phyloP scores from a whole-genome alignment of 2,329 filamentous ascomycete genomes.

The Chaetomium sp. region DNA sequence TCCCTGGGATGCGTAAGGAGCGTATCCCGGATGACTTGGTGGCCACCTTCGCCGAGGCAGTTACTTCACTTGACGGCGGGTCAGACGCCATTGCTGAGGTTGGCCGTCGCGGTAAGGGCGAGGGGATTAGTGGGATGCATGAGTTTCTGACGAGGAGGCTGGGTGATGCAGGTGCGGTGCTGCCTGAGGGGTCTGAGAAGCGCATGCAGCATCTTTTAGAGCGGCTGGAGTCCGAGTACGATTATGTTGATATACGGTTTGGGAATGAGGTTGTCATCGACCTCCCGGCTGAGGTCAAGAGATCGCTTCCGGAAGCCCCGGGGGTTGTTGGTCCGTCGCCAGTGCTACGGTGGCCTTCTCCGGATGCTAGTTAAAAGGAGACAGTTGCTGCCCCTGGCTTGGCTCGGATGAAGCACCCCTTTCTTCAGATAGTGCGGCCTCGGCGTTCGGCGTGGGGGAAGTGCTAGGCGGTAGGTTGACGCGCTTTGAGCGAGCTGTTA shows the following conservation, averaged over 20 bases:
- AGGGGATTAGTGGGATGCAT: slow-evolving; percentile 1
- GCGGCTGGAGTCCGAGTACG: slow-evolving; percentile 5
- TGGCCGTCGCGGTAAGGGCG: slow-evolving; percentile 1
- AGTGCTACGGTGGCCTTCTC: background rate
- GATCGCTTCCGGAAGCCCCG: background rate
- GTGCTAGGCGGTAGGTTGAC: too few species aligned
- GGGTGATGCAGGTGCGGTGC: background rate
- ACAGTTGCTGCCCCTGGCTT: too few species aligned
- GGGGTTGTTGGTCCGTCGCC: background rate
- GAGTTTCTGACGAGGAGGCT: slow-evolving; percentile 1
- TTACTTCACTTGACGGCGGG: background rate
- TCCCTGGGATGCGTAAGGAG: slow-evolving; percentile 3
- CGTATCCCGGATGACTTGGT: background rate
- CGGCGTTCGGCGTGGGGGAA: too few species aligned
- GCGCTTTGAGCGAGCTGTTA: too few species aligned
- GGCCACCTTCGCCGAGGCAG: background rate
- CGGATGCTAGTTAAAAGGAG: background rate
- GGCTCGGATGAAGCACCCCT: too few species aligned
- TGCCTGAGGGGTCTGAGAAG: slow-evolving; percentile 5
- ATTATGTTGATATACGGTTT: slow-evolving; percentile 3
- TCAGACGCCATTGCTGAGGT: background rate
- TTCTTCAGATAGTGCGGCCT: too few species aligned
- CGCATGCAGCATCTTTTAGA: background rate
- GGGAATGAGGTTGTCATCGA: slow-evolving; percentile 6
- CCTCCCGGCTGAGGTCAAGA: background rate